Base-by-base conservation (phyloP, 768 basidiomycete species). In the Lyophyllum semitale region DNA sequence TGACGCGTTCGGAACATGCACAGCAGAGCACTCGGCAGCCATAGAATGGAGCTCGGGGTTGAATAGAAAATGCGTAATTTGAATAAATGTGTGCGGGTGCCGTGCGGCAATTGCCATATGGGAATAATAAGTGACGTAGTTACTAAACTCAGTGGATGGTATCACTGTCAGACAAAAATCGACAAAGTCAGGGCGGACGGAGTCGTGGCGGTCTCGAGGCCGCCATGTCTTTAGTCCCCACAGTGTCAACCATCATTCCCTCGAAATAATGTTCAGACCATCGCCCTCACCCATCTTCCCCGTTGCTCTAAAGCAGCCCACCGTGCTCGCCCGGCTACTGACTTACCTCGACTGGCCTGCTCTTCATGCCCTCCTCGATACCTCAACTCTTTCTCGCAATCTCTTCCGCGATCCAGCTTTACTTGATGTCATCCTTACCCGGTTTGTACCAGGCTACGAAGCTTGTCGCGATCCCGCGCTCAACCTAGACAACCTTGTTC, bases 401-500 rank as follows among this genome's bases (percentile, higher is more conserved):
- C 53, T 77, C 8, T 73, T 80, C 45, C 59, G 57, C 3, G 61
- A 61, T 26, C 53, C 63, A 0, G 51, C 55, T 12, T 59, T 76
- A 45, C 66, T 72, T 48, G 73, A 79, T 63, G 64, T 71, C 44
- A 67, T 82, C 25, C 72, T 83, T 13, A 56, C 74, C 17, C 75
- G 76, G 32, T 88, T 78, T 62, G 77, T 93, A 1, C 84, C 85
- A 0, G 82, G 80, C 4, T 92, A 84, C 63, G 65, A 70, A 7
- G 59, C 71, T 40, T 78, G 77, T 38, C 64, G 83, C 41, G 71
- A 70, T 45, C 67, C 79, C 40, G 78, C 82, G 56, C 55, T 71
- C 23, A 64, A 68, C 37, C 64, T 73, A 6, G 71, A 72, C 46
- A 75, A 78, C 45, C 74, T 78, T 37, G 75, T 90, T 22, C 73